Conservation (phyloP, 352 stramenopile genomes). For the Phytophthora pisi region DNA sequence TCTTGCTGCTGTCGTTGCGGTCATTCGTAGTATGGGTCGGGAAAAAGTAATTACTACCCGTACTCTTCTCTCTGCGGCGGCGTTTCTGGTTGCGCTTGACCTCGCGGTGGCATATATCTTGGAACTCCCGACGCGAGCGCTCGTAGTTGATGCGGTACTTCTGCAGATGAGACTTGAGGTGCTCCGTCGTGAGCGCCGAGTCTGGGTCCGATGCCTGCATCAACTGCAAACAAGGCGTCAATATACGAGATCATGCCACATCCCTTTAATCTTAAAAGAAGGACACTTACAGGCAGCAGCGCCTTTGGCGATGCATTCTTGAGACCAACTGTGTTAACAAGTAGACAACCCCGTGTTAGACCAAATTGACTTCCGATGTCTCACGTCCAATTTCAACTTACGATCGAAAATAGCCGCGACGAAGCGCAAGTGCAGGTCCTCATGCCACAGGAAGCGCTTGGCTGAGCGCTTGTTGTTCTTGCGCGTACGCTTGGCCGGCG, state of each 20-base stretch:
- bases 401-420: conserved; percentile 86
- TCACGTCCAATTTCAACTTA: conserved; percentile 27
- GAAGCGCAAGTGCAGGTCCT: conserved; percentile 82
- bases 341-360: conserved; percentile 4
- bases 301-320: conserved; percentile 83
- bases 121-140: conserved; percentile 72
- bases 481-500: conserved; percentile 36
- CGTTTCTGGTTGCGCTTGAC: conserved; percentile 50
- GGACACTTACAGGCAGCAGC: conserved; percentile 51
- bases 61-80: conserved; percentile 27
- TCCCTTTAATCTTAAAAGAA: conserved; percentile 4
- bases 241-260: conserved; percentile 5
- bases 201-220: conserved; percentile 55
- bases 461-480: conserved; percentile 81
- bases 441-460: conserved; percentile 81
- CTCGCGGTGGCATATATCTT: conserved; percentile 74
- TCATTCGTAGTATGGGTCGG: conserved; percentile 31
- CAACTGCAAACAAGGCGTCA: conserved; percentile 39
- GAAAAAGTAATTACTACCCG: conserved; percentile 50
- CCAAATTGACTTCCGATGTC: conserved; percentile 2
- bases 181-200: conserved; percentile 73
- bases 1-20: conserved; percentile 11
- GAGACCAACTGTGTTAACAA: conserved; percentile 57
- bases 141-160: conserved; percentile 88
- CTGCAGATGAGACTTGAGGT: conserved; percentile 86